These are phyloP conservation scores for Polychytrium aggregatum DNA, from an alignment of 192 early-diverging fungal species.

Conservation along the genomic window DNA sequence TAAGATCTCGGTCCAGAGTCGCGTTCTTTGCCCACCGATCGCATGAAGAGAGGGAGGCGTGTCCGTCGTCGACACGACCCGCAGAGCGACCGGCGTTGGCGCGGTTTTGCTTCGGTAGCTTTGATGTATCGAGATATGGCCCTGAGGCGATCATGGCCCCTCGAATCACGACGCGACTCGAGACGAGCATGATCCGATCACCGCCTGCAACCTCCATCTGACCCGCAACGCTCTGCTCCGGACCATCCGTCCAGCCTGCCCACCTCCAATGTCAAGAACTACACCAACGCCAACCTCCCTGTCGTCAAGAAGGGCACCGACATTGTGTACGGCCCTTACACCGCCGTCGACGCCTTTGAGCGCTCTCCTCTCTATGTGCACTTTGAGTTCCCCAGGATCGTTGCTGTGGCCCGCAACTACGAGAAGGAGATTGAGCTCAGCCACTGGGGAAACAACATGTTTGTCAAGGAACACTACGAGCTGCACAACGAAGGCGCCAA, in stretches of 20 bases:
- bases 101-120: background rate
- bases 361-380: conserved; percentile 41
- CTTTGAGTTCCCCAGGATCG: conserved; percentile 48
- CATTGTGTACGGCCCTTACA: conserved; percentile 67
- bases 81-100: background rate
- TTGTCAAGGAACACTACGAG: conserved; percentile 70
- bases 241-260: conserved; percentile 12
- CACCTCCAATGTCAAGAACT: conserved; percentile 14
- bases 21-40: conserved; percentile 1
- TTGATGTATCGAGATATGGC: too few species aligned
- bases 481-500: conserved; percentile 64
- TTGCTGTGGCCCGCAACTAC: conserved; percentile 45
- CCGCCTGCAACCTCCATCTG: too few species aligned
- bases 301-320: conserved; percentile 36
- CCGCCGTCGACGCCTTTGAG: conserved; percentile 24
- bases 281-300: conserved; percentile 8
- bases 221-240: too few species aligned
- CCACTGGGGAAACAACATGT: conserved; percentile 73
- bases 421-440: conserved; percentile 69
- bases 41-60: background rate
- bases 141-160: too few species aligned
- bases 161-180: too few species aligned
- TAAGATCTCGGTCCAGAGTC: conserved; percentile 26
- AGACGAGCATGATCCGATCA: too few species aligned
- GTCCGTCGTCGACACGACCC: background rate